Percentiles rank a stretch among this genome's conserved stretches.
phyloP scores from a whole-genome alignment of 164 flowering plant species.

The Magnolia officinalis region DNA sequence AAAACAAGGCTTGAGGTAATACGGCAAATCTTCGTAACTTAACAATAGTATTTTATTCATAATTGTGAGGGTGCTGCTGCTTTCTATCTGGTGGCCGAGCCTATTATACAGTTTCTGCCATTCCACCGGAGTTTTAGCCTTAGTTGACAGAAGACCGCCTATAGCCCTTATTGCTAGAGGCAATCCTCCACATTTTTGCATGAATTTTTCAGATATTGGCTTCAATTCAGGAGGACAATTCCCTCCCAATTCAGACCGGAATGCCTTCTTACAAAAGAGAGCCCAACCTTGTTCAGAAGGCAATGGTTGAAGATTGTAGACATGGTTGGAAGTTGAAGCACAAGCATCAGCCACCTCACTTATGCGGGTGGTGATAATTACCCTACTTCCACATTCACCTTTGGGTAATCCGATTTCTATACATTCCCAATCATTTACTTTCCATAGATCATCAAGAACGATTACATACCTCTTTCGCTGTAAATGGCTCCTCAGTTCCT shows the following conservation, averaged over 20 bases:
- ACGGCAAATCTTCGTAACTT: conserved; percentile 14
- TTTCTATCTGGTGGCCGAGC: neutral
- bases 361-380: conserved; percentile 38
- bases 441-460: conserved; percentile 53
- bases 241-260: neutral
- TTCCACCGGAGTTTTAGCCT: neutral
- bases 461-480: conserved; percentile 38
- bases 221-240: neutral
- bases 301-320: neutral
- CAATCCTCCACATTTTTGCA: neutral
- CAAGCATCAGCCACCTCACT: conserved; percentile 21
- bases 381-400: conserved; percentile 28
- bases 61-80: neutral
- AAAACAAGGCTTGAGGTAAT: conserved; percentile 11
- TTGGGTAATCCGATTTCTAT: conserved; percentile 34
- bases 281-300: neutral
- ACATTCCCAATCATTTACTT: conserved; percentile 33
- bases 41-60: conserved; percentile 1
- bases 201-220: neutral
- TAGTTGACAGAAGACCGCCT: neutral
- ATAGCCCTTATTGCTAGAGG: neutral
- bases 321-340: too few species aligned
- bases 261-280: conserved; percentile 3
- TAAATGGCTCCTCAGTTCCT: conserved; percentile 34
- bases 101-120: neutral